These are phyloP conservation scores for Beverwykella pulmonaria DNA, from an alignment of 495 filamentous ascomycete genomes.

Conservation along the genomic window DNA sequence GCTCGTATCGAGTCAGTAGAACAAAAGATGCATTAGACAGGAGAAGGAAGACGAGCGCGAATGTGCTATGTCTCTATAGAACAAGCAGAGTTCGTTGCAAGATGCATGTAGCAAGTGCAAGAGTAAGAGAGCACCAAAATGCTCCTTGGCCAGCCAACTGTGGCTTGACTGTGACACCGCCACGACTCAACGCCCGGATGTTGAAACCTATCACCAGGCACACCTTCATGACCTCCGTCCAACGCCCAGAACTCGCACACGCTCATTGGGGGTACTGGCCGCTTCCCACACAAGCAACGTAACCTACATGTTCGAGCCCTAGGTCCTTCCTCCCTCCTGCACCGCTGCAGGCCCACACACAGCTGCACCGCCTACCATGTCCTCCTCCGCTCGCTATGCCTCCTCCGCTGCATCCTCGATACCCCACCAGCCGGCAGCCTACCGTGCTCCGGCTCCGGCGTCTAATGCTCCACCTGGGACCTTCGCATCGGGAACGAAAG, in stretches of 20 bases:
- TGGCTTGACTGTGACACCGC: not conserved
- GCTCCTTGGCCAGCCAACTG: not conserved
- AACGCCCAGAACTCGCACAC: constrained; percentile 7
- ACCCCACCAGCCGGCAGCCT: constrained; percentile 36
- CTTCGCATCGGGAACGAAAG: constrained; percentile 89
- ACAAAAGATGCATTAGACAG: not conserved
- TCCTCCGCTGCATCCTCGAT: constrained; percentile 33
- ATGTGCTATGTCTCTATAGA: too few relatives aligned
- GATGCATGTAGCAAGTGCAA: too few relatives aligned
- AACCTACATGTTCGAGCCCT: constrained; percentile 31
- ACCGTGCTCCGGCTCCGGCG: constrained; percentile 45
- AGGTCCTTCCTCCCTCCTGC: constrained; percentile 25
- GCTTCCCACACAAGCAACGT: not conserved
- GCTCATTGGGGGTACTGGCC: constrained; percentile 11
- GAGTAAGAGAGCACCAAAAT: not conserved
- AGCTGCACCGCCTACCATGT: constrained; percentile 34
- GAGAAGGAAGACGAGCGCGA: not conserved
- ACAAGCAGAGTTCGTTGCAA: too few relatives aligned
- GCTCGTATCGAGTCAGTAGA: not conserved
- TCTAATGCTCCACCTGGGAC: constrained; percentile 77
- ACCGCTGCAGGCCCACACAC: constrained; percentile 24
- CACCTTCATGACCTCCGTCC: constrained; percentile 16
- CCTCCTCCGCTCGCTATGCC: constrained; percentile 38
- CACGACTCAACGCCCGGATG: not conserved
- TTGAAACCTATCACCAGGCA: constrained; percentile 7